Percentiles rank a stretch among this genome's conserved stretches.
Evolutionary conservation across 2,329 filamentous ascomycete genomes (phyloP).

Genomic region (Colletotrichum acutatum): DNA sequence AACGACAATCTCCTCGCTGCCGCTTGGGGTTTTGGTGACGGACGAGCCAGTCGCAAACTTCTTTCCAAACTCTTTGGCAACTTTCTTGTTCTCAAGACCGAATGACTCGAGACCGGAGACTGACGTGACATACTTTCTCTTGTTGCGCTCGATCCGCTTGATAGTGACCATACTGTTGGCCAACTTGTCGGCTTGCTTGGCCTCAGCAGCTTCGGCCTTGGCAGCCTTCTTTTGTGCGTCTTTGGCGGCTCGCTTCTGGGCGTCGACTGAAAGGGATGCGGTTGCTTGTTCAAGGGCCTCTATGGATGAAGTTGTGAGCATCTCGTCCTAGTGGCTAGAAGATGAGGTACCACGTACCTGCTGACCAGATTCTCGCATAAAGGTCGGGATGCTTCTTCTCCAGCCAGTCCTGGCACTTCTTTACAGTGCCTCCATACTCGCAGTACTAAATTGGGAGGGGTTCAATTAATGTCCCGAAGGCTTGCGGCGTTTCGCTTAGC

Average conservation of each 20-base stretch:
- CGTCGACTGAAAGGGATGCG: conserved; percentile 86
- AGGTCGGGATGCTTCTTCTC: conserved; percentile 77
- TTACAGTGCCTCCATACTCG: conserved; percentile 95
- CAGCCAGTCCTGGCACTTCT: conserved; percentile 98
- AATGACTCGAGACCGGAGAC: conserved; percentile 92
- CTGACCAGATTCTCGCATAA: conserved; percentile 85
- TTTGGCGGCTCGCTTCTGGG: conserved; percentile 93
- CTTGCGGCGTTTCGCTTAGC: background rate
- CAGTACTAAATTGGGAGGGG: conserved; percentile 77
- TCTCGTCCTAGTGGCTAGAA: background rate
- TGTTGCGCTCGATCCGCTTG: conserved; percentile 98
- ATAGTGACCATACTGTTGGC: conserved; percentile 87
- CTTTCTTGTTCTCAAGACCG: conserved; percentile 92
- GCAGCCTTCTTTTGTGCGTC: conserved; percentile 97
- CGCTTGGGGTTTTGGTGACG: conserved; percentile 88
- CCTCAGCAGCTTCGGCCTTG: conserved; percentile 89
- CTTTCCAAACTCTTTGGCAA: conserved; percentile 97
- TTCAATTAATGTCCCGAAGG: background rate
- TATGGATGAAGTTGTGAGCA: conserved; percentile 45
- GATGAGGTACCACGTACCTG: conserved; percentile 65
- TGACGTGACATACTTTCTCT: conserved; percentile 95
- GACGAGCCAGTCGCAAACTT: conserved; percentile 96
- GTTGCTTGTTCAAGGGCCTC: conserved; percentile 87
- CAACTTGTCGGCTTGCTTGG: conserved; percentile 84
- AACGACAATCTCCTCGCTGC: conserved; percentile 95